Percentiles rank a stretch among this genome's conserved stretches.
phyloP scores from a whole-genome alignment of 2,329 filamentous ascomycete species.

The Aspergillus floridensis region DNA sequence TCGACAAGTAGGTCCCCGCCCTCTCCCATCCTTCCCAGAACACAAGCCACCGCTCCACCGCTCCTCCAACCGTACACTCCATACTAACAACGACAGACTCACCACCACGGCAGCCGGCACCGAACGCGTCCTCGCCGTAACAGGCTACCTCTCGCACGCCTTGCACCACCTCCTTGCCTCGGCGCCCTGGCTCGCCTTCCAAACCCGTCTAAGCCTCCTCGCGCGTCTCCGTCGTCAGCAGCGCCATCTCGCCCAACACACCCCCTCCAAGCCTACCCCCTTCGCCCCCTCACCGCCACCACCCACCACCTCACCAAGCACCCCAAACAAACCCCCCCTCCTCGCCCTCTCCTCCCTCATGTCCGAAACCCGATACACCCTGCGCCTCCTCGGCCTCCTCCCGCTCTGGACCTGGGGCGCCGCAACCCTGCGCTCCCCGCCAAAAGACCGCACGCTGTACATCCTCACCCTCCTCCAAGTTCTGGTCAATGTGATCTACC shows the following conservation, averaged over 20 bases:
- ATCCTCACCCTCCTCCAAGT: conserved; percentile 67
- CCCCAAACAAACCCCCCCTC: conserved; percentile 34
- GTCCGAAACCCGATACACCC: conserved; percentile 53
- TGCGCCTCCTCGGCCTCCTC: conserved; percentile 62
- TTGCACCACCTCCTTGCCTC: conserved; percentile 60
- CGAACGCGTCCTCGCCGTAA: conserved; percentile 66
- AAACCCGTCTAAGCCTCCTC: conserved; percentile 47
- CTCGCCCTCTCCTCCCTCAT: conserved; percentile 48
- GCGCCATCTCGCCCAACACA: background rate
- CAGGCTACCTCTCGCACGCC: conserved; percentile 66
- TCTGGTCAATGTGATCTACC: conserved; percentile 65
- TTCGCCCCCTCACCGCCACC: conserved; percentile 34
- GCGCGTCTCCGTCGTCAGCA: conserved; percentile 28
- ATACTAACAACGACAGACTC: conserved; percentile 47
- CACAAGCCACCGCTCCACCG: too few relatives aligned
- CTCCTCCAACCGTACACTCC: conserved; percentile 25
- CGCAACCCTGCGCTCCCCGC: conserved; percentile 55
- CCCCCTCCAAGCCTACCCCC: conserved; percentile 1
- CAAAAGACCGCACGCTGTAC: conserved; percentile 46
- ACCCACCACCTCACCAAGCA: conserved; percentile 33
- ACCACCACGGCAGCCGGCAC: conserved; percentile 67
- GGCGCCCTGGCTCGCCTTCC: conserved; percentile 41
- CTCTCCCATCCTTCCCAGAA: conserved; percentile 16
- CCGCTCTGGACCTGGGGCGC: conserved; percentile 75
- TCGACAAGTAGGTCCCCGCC: conserved; percentile 27